Evolutionary conservation across 306 rosid species (phyloP), one percentile per base, ranked within the genome.

Genomic region (Begonia peltatifolia): DNA sequence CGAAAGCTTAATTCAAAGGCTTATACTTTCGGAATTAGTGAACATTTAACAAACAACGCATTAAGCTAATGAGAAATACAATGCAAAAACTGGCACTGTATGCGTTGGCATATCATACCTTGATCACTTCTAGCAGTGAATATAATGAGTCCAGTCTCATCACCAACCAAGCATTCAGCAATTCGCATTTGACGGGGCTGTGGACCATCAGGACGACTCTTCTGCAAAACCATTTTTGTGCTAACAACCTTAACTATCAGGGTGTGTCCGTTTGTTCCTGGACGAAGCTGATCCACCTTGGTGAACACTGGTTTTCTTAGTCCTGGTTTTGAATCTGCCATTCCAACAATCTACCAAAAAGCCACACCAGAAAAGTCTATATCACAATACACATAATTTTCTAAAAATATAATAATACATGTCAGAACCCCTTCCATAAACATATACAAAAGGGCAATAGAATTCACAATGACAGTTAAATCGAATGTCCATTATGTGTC

Each of bases 111-210:
- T 20, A 20, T 20, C 23, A 41, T 52, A 84, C 95, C 95, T 76
- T 87, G 95, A 36, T 87, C 95, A 25, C 82, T 87, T 46, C 88
- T 72, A 14, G 95, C 95, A 52, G 95, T 87, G 69, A 87, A 78
- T 50, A 87, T 53, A 75, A 87, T 80, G 61, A 84, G 63, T 44
- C 75, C 95, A 4, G 93, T 87, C 64, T 87, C 93, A 42, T 87
- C 95, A 2, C 93, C 89, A 66, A 80, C 66, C 55, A 87, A 76
- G 73, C 89, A 87, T 81, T 87, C 95, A 0, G 93, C 78, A 81
- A 87, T 87, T 41, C 83, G 80, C 20, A 85, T 77, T 48, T 84
- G 93, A 9, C 95, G 93, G 55, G 72, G 67, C 57, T 67, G 78
- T 12, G 72, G 82, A 8, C 93, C 82, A 47, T 73, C 71, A 47